Conservation (phyloP, 495 filamentous ascomycete species). For the Articulospora tetracladia region DNA sequence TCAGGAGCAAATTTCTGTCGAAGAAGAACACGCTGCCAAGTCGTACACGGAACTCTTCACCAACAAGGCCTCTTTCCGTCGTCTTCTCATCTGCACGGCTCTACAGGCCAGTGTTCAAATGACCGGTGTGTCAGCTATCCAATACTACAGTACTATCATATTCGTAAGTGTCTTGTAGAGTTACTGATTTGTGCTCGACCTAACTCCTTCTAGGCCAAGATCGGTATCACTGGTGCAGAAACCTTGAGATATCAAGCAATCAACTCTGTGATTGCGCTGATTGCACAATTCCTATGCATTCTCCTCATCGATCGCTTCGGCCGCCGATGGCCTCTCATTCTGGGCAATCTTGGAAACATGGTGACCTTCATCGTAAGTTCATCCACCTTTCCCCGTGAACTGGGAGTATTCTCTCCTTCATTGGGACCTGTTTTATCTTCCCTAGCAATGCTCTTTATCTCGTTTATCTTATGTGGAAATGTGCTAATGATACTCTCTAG, state of each 20-base stretch:
- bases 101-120: constrained; percentile 47
- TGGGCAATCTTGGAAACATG: constrained; percentile 40
- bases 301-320: constrained; percentile 49
- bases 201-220: constrained; percentile 25
- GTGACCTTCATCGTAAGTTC: constrained; percentile 35
- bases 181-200: neutral
- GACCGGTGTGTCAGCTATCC: constrained; percentile 49
- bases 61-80: constrained; percentile 32
- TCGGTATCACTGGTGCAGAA: constrained; percentile 46
- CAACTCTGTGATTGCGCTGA: constrained; percentile 35
- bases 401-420: too few species aligned
- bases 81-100: constrained; percentile 48
- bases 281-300: constrained; percentile 33
- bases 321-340: constrained; percentile 43
- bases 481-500: too few species aligned
- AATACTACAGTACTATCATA: constrained; percentile 49
- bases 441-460: too few species aligned
- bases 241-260: constrained; percentile 47
- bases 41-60: constrained; percentile 9
- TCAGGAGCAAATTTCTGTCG: constrained; percentile 3
- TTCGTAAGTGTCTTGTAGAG: constrained; percentile 29
- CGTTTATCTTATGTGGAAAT: too few species aligned
- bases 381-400: too few species aligned
- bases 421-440: too few species aligned
- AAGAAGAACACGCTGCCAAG: constrained; percentile 3